phyloP scores from a whole-genome alignment of 306 rosid genomes.

The Canavalia gladiata region DNA sequence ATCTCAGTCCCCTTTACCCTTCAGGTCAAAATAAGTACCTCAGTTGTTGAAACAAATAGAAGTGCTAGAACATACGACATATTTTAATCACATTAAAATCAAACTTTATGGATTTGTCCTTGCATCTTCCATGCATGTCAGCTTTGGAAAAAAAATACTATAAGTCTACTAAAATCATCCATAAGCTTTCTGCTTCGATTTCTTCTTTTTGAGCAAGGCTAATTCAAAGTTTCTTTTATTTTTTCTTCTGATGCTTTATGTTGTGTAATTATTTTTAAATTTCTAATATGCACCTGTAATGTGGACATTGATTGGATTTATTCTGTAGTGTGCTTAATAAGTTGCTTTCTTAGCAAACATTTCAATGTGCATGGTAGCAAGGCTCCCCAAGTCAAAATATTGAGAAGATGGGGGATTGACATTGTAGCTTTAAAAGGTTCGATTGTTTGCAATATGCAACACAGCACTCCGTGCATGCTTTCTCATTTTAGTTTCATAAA shows the following conservation, averaged over 20 bases:
- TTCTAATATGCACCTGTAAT: slow-evolving; percentile 53
- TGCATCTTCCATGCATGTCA: background rate
- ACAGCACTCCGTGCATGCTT: slow-evolving; percentile 64
- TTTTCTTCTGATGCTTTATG: slow-evolving; percentile 1
- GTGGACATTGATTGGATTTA: slow-evolving; percentile 50
- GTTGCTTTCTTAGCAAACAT: slow-evolving; percentile 61
- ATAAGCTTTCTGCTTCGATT: slow-evolving; percentile 23
- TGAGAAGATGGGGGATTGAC: slow-evolving; percentile 71
- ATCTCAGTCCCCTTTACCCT: background rate
- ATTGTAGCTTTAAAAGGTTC: slow-evolving; percentile 70
- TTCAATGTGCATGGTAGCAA: slow-evolving; percentile 62
- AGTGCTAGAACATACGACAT: slow-evolving; percentile 14
- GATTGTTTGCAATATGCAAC: slow-evolving; percentile 66
- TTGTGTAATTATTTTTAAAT: slow-evolving; percentile 44
- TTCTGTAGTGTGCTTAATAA: slow-evolving; percentile 47
- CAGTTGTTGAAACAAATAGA: background rate
- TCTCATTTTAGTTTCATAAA: slow-evolving; percentile 61
- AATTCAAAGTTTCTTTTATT: background rate
- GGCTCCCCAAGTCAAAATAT: slow-evolving; percentile 61
- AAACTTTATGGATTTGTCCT: background rate
- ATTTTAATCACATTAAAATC: background rate
- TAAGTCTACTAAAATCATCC: background rate
- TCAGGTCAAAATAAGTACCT: slow-evolving; percentile 1
- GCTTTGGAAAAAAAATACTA: background rate
- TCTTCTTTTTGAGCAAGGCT: background rate